Percentiles rank a stretch among this genome's conserved stretches.
Conservation (phyloP, 2,329 filamentous ascomycete genomes). For the Neonectria neomacrospora region DNA sequence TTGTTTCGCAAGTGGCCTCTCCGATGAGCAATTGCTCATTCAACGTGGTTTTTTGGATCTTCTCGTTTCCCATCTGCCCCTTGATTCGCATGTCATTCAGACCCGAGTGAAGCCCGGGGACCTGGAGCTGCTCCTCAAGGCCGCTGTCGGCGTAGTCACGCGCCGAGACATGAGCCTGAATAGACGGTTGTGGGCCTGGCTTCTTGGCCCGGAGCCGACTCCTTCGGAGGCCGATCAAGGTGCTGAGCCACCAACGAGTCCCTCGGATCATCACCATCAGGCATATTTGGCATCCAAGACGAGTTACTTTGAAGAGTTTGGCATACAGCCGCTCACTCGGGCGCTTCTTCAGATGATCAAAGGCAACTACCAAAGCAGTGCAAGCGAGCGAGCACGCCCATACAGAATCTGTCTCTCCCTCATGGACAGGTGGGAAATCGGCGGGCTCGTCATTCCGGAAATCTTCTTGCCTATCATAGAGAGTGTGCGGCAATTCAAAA, state of each 20-base stretch:
- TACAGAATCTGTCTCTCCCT: constrained; percentile 93
- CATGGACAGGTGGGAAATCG: constrained; percentile 99
- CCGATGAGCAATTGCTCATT: constrained; percentile 88
- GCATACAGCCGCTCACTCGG: constrained; percentile 76
- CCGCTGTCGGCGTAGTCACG: constrained; percentile 87
- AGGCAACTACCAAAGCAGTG: constrained; percentile 42
- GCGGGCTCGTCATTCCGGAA: constrained; percentile 85
- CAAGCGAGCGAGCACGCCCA: constrained; percentile 78
- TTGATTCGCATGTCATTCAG: constrained; percentile 85
- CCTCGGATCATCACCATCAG: constrained; percentile 57
- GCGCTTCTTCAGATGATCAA: constrained; percentile 83
- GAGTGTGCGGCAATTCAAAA: constrained; percentile 81
- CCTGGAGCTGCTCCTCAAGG: constrained; percentile 81
- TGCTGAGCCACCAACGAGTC: constrained; percentile 57
- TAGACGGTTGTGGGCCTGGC: constrained; percentile 93
- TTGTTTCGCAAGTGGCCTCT: constrained; percentile 90
- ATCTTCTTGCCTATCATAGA: constrained; percentile 88
- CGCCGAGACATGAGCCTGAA: constrained; percentile 97
- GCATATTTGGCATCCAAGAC: constrained; percentile 68
- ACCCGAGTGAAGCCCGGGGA: constrained; percentile 77
- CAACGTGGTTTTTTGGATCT: constrained; percentile 95
- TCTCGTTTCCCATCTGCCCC: constrained; percentile 87
- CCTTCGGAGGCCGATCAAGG: constrained; percentile 60
- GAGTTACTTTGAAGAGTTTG: constrained; percentile 85
- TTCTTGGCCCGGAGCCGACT: constrained; percentile 80